These are phyloP conservation scores for Elongisporangium anandrum DNA, from an alignment of 352 stramenopile genomes.

Conservation along the genomic window DNA sequence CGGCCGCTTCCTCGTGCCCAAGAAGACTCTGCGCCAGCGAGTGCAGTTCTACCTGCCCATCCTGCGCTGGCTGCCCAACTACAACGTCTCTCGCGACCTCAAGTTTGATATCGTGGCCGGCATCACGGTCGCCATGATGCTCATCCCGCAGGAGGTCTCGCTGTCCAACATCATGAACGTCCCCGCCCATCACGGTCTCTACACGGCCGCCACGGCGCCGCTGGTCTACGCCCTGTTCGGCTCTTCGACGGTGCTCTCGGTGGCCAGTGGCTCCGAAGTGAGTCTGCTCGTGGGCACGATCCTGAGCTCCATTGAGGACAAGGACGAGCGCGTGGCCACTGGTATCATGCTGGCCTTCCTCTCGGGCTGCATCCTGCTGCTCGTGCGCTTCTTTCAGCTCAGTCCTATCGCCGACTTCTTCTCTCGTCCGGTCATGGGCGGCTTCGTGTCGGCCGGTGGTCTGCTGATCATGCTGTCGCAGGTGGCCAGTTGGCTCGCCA, in stretches of 20 bases:
- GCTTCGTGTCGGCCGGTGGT: slow-evolving; percentile 85
- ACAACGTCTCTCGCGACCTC: slow-evolving; percentile 41
- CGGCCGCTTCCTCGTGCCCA: slow-evolving; percentile 18
- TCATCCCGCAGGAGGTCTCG: slow-evolving; percentile 85
- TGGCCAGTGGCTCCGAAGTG: slow-evolving; percentile 74
- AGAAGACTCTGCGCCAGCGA: slow-evolving; percentile 13
- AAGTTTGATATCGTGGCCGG: slow-evolving; percentile 50
- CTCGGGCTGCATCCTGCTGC: slow-evolving; percentile 66
- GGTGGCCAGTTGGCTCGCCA: slow-evolving; percentile 74
- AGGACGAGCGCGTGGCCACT: slow-evolving; percentile 36
- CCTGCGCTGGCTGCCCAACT: slow-evolving; percentile 49
- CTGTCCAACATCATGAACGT: slow-evolving; percentile 87
- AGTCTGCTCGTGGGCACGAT: slow-evolving; percentile 44
- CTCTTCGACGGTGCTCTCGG: slow-evolving; percentile 69
- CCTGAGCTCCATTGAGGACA: slow-evolving; percentile 33
- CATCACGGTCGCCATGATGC: slow-evolving; percentile 79
- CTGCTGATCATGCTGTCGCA: slow-evolving; percentile 91
- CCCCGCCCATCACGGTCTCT: slow-evolving; percentile 85
- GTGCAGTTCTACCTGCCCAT: slow-evolving; percentile 32
- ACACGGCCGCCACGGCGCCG: slow-evolving; percentile 79
- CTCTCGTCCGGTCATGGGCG: slow-evolving; percentile 83
- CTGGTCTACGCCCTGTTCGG: slow-evolving; percentile 86
- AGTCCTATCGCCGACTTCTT: slow-evolving; percentile 88
- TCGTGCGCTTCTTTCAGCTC: slow-evolving; percentile 74
- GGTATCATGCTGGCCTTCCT: slow-evolving; percentile 61